These are phyloP conservation scores for Ogataea populi-albae DNA, from an alignment of 805 yeast genomes.

Conservation along the genomic window DNA sequence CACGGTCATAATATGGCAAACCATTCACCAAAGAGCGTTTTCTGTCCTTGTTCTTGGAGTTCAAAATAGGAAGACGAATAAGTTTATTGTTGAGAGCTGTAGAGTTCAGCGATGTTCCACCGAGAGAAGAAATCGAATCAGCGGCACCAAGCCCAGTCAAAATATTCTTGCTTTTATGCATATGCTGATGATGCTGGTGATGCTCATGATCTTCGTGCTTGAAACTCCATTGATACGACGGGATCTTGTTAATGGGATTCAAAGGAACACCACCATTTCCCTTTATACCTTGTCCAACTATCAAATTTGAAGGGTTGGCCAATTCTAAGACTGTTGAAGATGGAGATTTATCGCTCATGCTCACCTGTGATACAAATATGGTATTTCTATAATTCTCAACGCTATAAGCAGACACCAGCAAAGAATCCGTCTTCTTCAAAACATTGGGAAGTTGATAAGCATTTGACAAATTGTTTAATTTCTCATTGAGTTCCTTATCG, in stretches of 20 bases:
- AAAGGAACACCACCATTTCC: conserved; percentile 34
- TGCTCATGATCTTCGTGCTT: conserved; percentile 31
- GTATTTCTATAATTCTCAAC: conserved; percentile 22
- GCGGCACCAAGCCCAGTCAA: conserved; percentile 23
- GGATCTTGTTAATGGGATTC: conserved; percentile 30
- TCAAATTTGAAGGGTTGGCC: conserved; percentile 18
- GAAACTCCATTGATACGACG: conserved; percentile 33
- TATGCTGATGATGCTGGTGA: conserved; percentile 13
- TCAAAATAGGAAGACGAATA: conserved; percentile 28
- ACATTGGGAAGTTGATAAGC: conserved; percentile 24
- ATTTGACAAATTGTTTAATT: conserved; percentile 18
- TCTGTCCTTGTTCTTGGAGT: conserved; percentile 13
- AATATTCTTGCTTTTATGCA: conserved; percentile 24
- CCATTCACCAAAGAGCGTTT: conserved; percentile 36
- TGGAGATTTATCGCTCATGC: conserved; percentile 20
- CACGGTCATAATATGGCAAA: conserved; percentile 40
- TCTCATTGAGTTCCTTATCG: conserved; percentile 15
- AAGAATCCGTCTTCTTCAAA: conserved; percentile 14
- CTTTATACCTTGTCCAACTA: conserved; percentile 36
- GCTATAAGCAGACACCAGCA: conserved; percentile 19
- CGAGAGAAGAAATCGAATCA: conserved; percentile 27
- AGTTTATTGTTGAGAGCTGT: conserved; percentile 28
- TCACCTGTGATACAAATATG: conserved; percentile 24
- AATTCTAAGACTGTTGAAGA: conserved; percentile 14
- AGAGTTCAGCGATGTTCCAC: conserved; percentile 24